These are phyloP conservation scores for Mycena belliarum DNA, from an alignment of 768 basidiomycete species.

Conservation along the genomic window DNA sequence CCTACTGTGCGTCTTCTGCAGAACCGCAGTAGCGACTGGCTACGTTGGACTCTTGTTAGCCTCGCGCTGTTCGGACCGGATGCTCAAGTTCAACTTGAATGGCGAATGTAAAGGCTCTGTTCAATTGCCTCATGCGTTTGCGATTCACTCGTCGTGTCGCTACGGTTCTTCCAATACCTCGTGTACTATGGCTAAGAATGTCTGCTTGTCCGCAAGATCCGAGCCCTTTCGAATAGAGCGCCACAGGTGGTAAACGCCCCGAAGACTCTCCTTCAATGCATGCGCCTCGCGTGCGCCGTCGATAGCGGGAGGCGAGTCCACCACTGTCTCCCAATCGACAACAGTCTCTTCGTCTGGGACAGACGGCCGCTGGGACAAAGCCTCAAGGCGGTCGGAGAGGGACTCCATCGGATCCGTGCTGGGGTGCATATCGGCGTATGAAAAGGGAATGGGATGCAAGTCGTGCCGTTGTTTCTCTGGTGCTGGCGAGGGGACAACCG, in stretches of 20 bases:
- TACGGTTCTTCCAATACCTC: slow-evolving; percentile 12
- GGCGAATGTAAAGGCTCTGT: no score
- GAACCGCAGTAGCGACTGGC: no score
- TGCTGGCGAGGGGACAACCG: slow-evolving; percentile 50
- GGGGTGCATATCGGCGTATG: slow-evolving; percentile 18
- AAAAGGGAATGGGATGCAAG: neutral
- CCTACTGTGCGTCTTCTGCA: no score
- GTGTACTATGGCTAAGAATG: slow-evolving; percentile 41
- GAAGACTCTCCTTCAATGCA: slow-evolving; percentile 53
- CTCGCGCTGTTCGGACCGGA: no score
- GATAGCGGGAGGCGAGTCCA: neutral
- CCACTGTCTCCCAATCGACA: slow-evolving; percentile 10
- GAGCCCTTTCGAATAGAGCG: slow-evolving; percentile 28
- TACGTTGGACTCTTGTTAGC: no score
- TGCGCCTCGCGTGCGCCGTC: slow-evolving; percentile 28
- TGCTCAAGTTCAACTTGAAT: no score
- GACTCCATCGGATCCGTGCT: slow-evolving; percentile 16
- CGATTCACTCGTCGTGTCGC: neutral
- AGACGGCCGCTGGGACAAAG: slow-evolving; percentile 1
- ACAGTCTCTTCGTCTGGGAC: slow-evolving; percentile 5
- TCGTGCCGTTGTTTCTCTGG: slow-evolving; percentile 20
- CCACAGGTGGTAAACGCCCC: slow-evolving; percentile 63
- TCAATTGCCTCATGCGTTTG: neutral
- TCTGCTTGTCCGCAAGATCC: slow-evolving; percentile 28
- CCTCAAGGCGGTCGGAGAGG: slow-evolving; percentile 13